Conservation (phyloP, 768 basidiomycete genomes). For the Hemileccinum impolitum region DNA sequence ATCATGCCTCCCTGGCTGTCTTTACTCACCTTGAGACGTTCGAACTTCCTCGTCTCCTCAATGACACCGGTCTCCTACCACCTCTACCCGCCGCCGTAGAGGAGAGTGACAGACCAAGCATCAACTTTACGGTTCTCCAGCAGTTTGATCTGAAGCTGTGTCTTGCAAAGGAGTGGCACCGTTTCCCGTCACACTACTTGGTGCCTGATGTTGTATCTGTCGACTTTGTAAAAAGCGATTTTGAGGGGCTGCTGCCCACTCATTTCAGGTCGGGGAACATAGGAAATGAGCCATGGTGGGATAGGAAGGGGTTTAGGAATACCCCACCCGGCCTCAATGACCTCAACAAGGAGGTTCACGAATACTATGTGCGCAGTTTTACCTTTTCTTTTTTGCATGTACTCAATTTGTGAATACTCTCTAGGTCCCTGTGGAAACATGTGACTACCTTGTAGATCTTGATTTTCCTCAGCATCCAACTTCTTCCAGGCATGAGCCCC, state of each 20-base stretch:
- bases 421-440: constrained; percentile 67
- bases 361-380: constrained; percentile 65
- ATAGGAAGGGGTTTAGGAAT: constrained; percentile 55
- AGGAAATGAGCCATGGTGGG: constrained; percentile 28
- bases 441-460: constrained; percentile 89
- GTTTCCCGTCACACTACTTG: constrained; percentile 89
- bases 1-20: constrained; percentile 82
- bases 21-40: constrained; percentile 65
- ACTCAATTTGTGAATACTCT: constrained; percentile 4
- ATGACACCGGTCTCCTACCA: constrained; percentile 62
- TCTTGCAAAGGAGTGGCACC: constrained; percentile 93
- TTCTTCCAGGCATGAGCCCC: constrained; percentile 63
- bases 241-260: constrained; percentile 83
- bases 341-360: constrained; percentile 73
- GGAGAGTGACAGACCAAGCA: constrained; percentile 42
- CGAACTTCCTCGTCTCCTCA: constrained; percentile 82
- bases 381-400: neutral
- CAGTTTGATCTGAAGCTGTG: constrained; percentile 76
- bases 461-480: constrained; percentile 74
- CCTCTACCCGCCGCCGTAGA: constrained; percentile 40
- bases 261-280: constrained; percentile 53
- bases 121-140: constrained; percentile 67
- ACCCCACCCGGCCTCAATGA: constrained; percentile 78
- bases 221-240: constrained; percentile 90
- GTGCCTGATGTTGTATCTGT: constrained; percentile 80